Conservation (phyloP, 202 grass and related monocot genomes). For the Zizania palustris region DNA sequence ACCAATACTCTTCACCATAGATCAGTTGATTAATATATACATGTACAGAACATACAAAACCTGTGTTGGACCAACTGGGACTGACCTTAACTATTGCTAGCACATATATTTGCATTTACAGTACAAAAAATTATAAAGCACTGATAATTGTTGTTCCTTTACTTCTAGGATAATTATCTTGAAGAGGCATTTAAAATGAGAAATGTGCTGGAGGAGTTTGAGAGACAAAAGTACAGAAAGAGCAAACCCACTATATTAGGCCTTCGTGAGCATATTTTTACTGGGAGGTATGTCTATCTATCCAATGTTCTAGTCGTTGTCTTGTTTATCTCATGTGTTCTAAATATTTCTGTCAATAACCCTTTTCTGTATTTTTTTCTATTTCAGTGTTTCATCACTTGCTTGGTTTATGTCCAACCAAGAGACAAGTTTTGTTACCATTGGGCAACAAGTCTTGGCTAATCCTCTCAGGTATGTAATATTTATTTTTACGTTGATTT, state of each 20-base stretch:
- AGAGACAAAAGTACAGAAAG: conserved; percentile 41
- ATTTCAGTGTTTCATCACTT: conserved; percentile 94
- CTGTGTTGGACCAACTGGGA: conserved; percentile 6
- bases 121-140: background rate
- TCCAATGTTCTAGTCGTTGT: background rate
- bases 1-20: background rate
- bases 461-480: conserved; percentile 88
- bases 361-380: conserved; percentile 37
- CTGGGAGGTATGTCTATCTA: conserved; percentile 71
- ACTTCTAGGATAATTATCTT: conserved; percentile 89
- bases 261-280: conserved; percentile 96
- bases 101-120: background rate
- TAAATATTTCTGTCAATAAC: conserved; percentile 26
- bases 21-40: background rate
- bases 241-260: conserved; percentile 88
- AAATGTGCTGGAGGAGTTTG: conserved; percentile 88
- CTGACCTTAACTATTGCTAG: conserved; percentile 17
- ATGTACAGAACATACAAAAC: conserved; percentile 2
- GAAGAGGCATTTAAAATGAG: conserved; percentile 99
- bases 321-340: background rate
- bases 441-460: conserved; percentile 89
- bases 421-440: conserved; percentile 98
- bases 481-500: conserved; percentile 35
- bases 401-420: conserved; percentile 99
- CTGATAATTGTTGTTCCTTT: conserved; percentile 25